These are phyloP conservation scores for Cyberlindnera veronae DNA, from an alignment of 805 yeast species.

Conservation along the genomic window DNA sequence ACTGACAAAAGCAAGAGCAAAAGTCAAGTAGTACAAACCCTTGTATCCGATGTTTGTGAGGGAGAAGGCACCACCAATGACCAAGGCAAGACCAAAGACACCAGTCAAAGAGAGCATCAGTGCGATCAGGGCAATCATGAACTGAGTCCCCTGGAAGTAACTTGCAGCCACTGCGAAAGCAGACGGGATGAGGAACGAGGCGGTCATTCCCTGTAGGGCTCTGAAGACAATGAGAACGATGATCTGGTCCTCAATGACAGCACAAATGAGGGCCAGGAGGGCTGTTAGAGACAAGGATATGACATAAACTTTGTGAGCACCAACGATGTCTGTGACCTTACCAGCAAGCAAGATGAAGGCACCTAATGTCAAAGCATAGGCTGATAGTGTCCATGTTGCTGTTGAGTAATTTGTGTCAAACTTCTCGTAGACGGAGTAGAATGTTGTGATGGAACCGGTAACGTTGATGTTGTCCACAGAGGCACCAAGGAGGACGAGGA, in stretches of 20 bases:
- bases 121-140: conserved; percentile 28
- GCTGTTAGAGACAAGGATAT: conserved; percentile 25
- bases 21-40: conserved; percentile 36
- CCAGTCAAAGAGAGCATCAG: conserved; percentile 29
- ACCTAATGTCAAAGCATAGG: conserved; percentile 42
- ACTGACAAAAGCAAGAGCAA: conserved; percentile 29
- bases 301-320: conserved; percentile 33
- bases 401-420: conserved; percentile 22
- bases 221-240: conserved; percentile 39
- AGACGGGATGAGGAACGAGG: conserved; percentile 39
- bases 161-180: conserved; percentile 32
- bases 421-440: conserved; percentile 2
- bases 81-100: conserved; percentile 36
- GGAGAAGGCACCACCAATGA: conserved; percentile 45
- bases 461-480: conserved; percentile 13
- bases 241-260: conserved; percentile 32
- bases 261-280: conserved; percentile 33
- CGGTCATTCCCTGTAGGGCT: conserved; percentile 44
- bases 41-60: conserved; percentile 36
- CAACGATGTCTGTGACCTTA: conserved; percentile 39
- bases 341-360: conserved; percentile 42
- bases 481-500: conserved; percentile 1
- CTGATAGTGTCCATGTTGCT: conserved; percentile 41
- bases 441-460: conserved; percentile 8
- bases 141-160: conserved; percentile 27